Evolutionary conservation across 202 grass and related monocot species (phyloP).

Genomic region (Zoysia matrella): DNA sequence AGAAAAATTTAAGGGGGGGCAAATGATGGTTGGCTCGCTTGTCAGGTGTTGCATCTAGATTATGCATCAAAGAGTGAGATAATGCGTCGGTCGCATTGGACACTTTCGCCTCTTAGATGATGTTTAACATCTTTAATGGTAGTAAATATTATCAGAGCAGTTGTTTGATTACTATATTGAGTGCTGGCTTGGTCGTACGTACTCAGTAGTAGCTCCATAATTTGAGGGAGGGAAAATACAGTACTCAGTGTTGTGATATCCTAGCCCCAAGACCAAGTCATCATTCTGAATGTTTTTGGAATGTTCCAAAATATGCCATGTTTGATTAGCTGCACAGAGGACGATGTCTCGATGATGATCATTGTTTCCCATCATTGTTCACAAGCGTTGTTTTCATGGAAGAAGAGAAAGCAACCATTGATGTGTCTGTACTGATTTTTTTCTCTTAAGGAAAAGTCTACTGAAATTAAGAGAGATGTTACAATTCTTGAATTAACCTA

Average conservation of each 20-base stretch:
- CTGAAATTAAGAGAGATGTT: neutral
- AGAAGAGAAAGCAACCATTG: conserved; percentile 1
- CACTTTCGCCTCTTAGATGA: conserved; percentile 20
- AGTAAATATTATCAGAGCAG: neutral
- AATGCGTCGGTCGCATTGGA: conserved; percentile 41
- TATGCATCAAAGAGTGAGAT: conserved; percentile 34
- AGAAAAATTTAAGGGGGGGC: neutral
- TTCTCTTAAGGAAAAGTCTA: neutral
- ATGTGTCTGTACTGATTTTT: neutral
- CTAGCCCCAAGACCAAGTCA: neutral
- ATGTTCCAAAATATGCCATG: conserved; percentile 31
- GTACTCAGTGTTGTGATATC: too few relatives aligned
- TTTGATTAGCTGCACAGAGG: neutral
- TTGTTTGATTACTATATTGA: neutral
- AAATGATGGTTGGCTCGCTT: conserved; percentile 35
- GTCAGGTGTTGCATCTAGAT: conserved; percentile 9
- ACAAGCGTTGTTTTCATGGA: conserved; percentile 24
- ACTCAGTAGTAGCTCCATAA: neutral
- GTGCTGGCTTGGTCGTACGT: conserved; percentile 13
- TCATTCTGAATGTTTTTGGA: neutral
- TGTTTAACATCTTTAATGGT: neutral
- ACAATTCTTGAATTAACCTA: neutral
- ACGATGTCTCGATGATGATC: neutral
- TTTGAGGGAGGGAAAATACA: neutral
- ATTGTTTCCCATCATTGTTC: conserved; percentile 1